Base-by-base conservation (phyloP, 2,329 filamentous ascomycete species). In the Epicoccum sorghinum region DNA sequence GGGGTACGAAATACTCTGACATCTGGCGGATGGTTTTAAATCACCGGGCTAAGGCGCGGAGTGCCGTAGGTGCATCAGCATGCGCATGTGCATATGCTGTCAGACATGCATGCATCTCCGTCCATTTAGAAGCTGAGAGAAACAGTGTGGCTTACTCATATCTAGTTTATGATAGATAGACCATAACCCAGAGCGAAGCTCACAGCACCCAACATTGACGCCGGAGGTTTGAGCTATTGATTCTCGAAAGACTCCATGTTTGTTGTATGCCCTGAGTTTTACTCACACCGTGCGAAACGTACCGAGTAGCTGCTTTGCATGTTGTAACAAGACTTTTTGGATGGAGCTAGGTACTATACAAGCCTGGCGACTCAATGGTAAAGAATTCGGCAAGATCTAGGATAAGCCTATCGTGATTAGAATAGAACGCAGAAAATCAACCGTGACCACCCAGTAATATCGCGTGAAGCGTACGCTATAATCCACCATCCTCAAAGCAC, bases 1-100 rank as follows among this genome's bases (percentile, higher is more conserved):
- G 29, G 12, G 23, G 29, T 7, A 18, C 8, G 8, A 1, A 8
- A 27, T 7, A 22, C 42, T 45, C 36, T 27, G 25, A 23, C 36
- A 36, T 13, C 23, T 32, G 18, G n/a, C 8, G 18, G 3, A 7
- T 12, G 13, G 14, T 32, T 14, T 23, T 18, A 32, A 8, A 14
- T 22, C 14, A 23, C 22, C 27, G 35, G 51, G 22, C 39, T 12
- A 55, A 37, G 27, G 22, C 10, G 47, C 49, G 57, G 57, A 56
- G 51, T 55, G 10, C 59, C 54, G 57, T 18, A n/a, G 32, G 25
- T 54, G 58, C 52, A 60, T 52, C 14, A 14, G 18, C 9, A 30
- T 13, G 25, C 52, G 58, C 52, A 60, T 52, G 22, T 23, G 18
- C 9, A 30, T 13, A 49, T 49, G 45, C 40, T 39, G 48, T 52